Base-by-base conservation (phyloP, 257 asterid species). In the Mitragyna speciosa region DNA sequence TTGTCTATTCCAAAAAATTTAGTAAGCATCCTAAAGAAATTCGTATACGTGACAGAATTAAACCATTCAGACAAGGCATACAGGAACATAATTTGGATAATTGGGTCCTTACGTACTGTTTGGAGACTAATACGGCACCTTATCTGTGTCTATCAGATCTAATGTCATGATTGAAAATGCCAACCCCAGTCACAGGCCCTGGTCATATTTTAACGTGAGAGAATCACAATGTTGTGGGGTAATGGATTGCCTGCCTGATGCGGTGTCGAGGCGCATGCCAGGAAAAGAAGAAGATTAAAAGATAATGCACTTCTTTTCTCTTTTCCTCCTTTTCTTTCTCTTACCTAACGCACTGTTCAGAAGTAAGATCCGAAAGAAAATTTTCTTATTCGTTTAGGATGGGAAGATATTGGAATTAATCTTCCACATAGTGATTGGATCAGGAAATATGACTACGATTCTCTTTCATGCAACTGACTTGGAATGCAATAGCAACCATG, bases 391-490 rank as follows among this genome's bases (percentile, higher is more conserved):
- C 41, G 41, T 36, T 36, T 22, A 20, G n/a, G 20, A 59, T 24
- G 64, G 41, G 16, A 11, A 28, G 16, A 59, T 31, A 33, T 76
- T 69, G 61, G 61, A 20, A 61, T 76, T 63, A 63, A 63, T 76
- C 79, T 76, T 59, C 45, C 2, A 0, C 17, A 47, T 45, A 0
- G 63, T 61, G 72, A 66, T 19, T 77, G 65, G 67, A 22, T 28
- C 31, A 14, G 11, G 52, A 30, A 49, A 51, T 4, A 9, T 76
- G 63, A n/a, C 67, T 17, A 51, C 4, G 51, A 30, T 11, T 33
- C 64, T 41, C 51, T n/a, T 63, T 59, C 63, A 56, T 58, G 77
- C 72, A 70, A 79, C 64, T 70, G 72, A 79, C 77, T 58, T 30
- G 77, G 82, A 70, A 56, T 58, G 77, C 82, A 70, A 41, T 76